A percentile compares a stretch with the other conserved stretches of the same genome.
These are phyloP conservation scores for Amanita brunnescens DNA, from an alignment of 768 basidiomycete species.

Conservation along the genomic window DNA sequence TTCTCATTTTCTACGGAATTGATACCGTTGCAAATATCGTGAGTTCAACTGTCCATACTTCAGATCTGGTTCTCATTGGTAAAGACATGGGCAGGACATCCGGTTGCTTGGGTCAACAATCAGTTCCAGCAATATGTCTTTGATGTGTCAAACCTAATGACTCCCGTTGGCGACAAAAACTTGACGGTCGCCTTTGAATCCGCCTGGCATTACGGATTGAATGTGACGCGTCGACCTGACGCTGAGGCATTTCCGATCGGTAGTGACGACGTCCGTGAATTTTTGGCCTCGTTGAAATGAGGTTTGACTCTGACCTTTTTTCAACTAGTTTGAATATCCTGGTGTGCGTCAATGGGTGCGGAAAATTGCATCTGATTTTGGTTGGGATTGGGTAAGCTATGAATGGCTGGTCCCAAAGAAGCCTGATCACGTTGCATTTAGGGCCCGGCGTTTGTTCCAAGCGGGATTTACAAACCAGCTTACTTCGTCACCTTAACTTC, in stretches of 20 bases:
- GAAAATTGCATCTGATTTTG: conserved; percentile 46
- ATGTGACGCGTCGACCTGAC: conserved; percentile 41
- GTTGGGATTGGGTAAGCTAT: conserved; percentile 49
- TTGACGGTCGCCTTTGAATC: conserved; percentile 45
- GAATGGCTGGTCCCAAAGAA: background rate
- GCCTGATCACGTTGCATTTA: conserved; percentile 12
- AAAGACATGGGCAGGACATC: conserved; percentile 41
- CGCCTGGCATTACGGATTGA: conserved; percentile 43
- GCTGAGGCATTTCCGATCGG: conserved; percentile 33
- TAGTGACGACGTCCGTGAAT: conserved; percentile 17
- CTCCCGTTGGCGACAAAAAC: conserved; percentile 29
- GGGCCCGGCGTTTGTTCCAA: conserved; percentile 51
- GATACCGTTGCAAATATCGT: conserved; percentile 52
- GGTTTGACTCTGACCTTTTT: background rate
- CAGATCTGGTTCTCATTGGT: background rate
- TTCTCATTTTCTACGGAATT: conserved; percentile 48
- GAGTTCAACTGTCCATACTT: conserved; percentile 10
- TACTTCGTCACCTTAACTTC: conserved; percentile 34
- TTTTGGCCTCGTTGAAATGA: background rate
- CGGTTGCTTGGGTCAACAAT: conserved; percentile 51
- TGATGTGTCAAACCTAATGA: conserved; percentile 38
- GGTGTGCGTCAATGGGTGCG: conserved; percentile 39
- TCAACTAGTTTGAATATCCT: conserved; percentile 39
- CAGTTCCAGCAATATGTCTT: conserved; percentile 47
- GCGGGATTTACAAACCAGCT: conserved; percentile 47